Base-by-base conservation (phyloP, 1,284 basidiomycete species). In the Cryptococcus neoformans region DNA sequence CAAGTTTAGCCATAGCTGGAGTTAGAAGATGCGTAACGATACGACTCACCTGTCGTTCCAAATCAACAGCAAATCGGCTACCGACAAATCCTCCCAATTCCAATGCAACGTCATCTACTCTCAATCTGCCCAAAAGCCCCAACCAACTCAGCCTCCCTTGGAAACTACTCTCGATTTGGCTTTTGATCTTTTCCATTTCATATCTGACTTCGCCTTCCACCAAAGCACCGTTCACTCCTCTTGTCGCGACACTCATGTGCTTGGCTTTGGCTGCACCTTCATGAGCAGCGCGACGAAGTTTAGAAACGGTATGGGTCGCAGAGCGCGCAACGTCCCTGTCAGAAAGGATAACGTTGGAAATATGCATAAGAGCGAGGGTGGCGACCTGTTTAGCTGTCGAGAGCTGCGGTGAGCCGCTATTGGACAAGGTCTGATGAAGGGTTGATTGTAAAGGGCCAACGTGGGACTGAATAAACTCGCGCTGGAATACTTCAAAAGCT, bases 61-160 rank as follows among this genome's bases (percentile, higher is more conserved):
- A 79, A 4, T 83, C 83, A 59, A 76, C 79, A 57, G 85, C 87
- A 84, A 88, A 90, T 1, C 80, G 73, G 44, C 76, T 76, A 44
- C 82, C 78, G 8, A 89, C 73, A 41, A 84, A 82, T 11, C 79
- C 65, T 1, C 76, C 79, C 8, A 92, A 74, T 36, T 85, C 80
- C 39, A 78, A 74, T 8, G 81, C 84, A 16, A 90, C 82, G 59
- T 90, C 89, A 68, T 92, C 90, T 1, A 88, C 83, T 7, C 82
- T 77, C 80, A 65, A 57, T 10, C 66, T 63, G 4, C 82, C 83
- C 6, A 87, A 66, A 66, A 87, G 81, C 59, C 80, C 83, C 82
- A 86, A 86, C 84, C 87, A 89, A 8, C 81, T 83, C 60, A 90
- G 61, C 28, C 70, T 73, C 4, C 75, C 74, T 51, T 81, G 77